Conservation (phyloP, 2,329 filamentous ascomycete genomes). For the Pyrenophora tritici-repentis region DNA sequence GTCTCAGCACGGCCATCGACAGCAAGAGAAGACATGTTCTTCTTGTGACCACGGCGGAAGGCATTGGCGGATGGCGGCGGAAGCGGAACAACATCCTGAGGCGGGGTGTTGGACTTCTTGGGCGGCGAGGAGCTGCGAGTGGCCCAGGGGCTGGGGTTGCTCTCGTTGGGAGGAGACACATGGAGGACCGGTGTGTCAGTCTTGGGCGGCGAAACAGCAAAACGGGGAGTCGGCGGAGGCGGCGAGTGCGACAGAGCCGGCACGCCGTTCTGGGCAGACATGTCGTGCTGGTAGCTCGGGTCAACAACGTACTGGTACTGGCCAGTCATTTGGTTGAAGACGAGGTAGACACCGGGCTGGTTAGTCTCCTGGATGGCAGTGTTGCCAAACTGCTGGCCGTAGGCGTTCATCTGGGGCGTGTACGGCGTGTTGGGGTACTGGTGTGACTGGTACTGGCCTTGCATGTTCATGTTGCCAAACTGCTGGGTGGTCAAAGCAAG, state of each 20-base stretch:
- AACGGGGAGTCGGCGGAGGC: conserved; percentile 52
- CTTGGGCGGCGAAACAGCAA: conserved; percentile 45
- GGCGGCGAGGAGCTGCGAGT: conserved; percentile 68
- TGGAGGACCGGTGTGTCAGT: conserved; percentile 66
- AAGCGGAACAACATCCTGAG: conserved; percentile 71
- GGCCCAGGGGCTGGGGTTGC: conserved; percentile 57
- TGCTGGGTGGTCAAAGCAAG: conserved; percentile 70
- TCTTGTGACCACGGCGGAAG: conserved; percentile 93
- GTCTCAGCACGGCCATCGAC: conserved; percentile 62
- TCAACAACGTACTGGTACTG: conserved; percentile 83
- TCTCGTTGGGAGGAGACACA: conserved; percentile 75
- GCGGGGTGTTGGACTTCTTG: conserved; percentile 68
- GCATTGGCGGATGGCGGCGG: conserved; percentile 88
- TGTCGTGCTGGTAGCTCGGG: conserved; percentile 58
- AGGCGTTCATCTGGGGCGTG: conserved; percentile 62
- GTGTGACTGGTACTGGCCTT: conserved; percentile 45
- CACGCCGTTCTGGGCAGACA: conserved; percentile 21
- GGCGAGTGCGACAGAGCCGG: conserved; percentile 54
- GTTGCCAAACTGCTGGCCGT: conserved; percentile 70
- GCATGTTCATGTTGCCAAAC: conserved; percentile 67
- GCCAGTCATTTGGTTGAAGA: conserved; percentile 84
- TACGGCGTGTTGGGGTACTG: conserved; percentile 58
- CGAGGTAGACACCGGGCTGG: conserved; percentile 77
- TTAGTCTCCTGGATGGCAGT: conserved; percentile 68
- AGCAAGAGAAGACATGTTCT: conserved; percentile 72